These are phyloP conservation scores for Cladophialophora yegresii DNA, from an alignment of 2,329 filamentous ascomycete genomes.

Conservation along the genomic window DNA sequence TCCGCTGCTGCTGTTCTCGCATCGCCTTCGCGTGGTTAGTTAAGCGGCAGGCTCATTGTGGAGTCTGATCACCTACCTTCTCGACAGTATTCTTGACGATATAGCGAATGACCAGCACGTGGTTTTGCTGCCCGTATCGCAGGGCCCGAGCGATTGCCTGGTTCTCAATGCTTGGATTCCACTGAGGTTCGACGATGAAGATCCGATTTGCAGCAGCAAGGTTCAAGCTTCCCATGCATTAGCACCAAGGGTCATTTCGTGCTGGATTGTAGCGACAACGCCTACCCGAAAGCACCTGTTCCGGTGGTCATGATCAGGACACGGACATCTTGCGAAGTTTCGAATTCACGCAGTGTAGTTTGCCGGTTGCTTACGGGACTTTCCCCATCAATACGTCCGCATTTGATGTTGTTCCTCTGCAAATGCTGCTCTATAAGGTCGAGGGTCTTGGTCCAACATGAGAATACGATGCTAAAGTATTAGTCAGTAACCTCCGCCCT, in stretches of 20 bases:
- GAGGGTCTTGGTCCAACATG: slow-evolving; percentile 51
- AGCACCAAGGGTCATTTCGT: neutral
- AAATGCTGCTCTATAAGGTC: slow-evolving; percentile 44
- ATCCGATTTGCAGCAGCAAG: slow-evolving; percentile 53
- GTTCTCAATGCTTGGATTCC: slow-evolving; percentile 57
- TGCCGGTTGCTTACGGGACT: slow-evolving; percentile 44
- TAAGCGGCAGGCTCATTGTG: neutral
- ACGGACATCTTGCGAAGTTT: slow-evolving; percentile 30
- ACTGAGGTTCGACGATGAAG: slow-evolving; percentile 57
- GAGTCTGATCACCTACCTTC: neutral
- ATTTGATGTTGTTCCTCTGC: slow-evolving; percentile 33
- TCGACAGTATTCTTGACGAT: slow-evolving; percentile 13
- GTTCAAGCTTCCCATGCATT: slow-evolving; percentile 46
- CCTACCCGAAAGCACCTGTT: slow-evolving; percentile 55
- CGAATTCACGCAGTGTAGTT: slow-evolving; percentile 46
- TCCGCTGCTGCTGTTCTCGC: slow-evolving; percentile 1
- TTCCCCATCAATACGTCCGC: slow-evolving; percentile 50
- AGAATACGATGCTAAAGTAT: slow-evolving; percentile 49
- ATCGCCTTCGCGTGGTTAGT: neutral
- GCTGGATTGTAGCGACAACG: neutral
- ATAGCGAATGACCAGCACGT: slow-evolving; percentile 23
- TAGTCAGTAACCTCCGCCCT: neutral
- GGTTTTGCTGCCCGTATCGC: slow-evolving; percentile 50
- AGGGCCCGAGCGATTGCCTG: slow-evolving; percentile 56
- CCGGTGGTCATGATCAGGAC: slow-evolving; percentile 58